phyloP scores from a whole-genome alignment of 345 rosid genomes.

The Aquilaria yunnanensis region DNA sequence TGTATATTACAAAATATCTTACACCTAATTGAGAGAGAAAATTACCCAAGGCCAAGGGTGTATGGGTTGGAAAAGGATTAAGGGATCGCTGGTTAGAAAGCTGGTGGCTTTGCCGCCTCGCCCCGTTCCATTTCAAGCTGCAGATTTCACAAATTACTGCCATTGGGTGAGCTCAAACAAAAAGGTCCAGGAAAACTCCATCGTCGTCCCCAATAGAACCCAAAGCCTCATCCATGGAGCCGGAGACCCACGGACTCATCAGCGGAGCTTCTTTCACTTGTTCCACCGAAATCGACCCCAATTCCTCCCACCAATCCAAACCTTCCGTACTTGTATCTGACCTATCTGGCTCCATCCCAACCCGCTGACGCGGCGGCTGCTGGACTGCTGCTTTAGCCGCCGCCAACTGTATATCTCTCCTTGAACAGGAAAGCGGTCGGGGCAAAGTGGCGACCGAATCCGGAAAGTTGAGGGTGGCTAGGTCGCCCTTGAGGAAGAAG shows the following conservation, averaged over 20 bases:
- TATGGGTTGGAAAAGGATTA: too few species aligned
- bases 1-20: too few species aligned
- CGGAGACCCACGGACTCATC: conserved; percentile 10
- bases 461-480: conserved; percentile 24
- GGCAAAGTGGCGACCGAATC: conserved; percentile 21
- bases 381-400: conserved; percentile 19
- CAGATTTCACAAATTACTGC: too few species aligned
- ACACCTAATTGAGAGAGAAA: too few species aligned
- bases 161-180: too few species aligned
- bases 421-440: conserved; percentile 16
- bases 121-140: too few species aligned
- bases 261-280: conserved; percentile 6
- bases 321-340: conserved; percentile 1
- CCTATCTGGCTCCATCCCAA: neutral
- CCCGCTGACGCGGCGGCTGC: neutral
- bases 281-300: conserved; percentile 7
- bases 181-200: neutral
- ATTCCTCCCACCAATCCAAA: neutral
- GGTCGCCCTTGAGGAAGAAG: conserved; percentile 20
- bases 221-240: conserved; percentile 3
- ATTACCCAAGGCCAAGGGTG: too few species aligned
- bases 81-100: too few species aligned
- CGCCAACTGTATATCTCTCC: conserved; percentile 25
- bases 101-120: too few species aligned
- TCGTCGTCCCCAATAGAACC: conserved; percentile 10